These are phyloP conservation scores for Anthostomella pinea DNA, from an alignment of 2,329 filamentous ascomycete species.

Conservation along the genomic window DNA sequence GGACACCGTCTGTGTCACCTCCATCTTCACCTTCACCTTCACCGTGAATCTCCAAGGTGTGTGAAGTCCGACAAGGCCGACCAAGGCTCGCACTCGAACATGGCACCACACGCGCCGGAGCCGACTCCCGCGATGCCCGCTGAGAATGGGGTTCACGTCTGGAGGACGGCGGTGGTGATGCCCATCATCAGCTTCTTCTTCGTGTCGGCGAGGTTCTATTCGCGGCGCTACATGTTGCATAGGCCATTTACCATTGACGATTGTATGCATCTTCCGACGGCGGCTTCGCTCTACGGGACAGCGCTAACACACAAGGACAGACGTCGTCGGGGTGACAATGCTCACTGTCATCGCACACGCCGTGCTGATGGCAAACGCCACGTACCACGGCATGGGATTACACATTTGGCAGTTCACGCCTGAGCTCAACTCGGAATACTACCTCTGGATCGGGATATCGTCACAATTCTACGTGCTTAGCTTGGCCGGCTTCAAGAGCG, in stretches of 20 bases:
- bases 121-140: too few relatives aligned
- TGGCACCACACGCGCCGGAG: too few relatives aligned
- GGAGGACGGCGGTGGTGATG: conserved; percentile 26
- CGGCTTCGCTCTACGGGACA: conserved; percentile 6
- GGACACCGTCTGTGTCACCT: too few relatives aligned
- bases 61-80: too few relatives aligned
- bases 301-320: conserved; percentile 10
- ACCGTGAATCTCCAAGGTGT: too few relatives aligned
- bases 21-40: too few relatives aligned
- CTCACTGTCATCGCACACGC: conserved; percentile 24
- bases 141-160: conserved; percentile 28
- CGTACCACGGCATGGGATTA: conserved; percentile 30
- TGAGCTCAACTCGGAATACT: conserved; percentile 28
- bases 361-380: conserved; percentile 27
- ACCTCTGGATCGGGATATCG: conserved; percentile 31
- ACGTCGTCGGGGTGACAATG: conserved; percentile 27
- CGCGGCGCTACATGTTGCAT: conserved; percentile 20
- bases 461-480: conserved; percentile 30
- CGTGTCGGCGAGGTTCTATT: conserved; percentile 27
- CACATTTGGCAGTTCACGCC: conserved; percentile 31
- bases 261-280: too few relatives aligned
- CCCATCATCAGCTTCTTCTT: conserved; percentile 29
- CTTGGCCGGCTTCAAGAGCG: conserved; percentile 30
- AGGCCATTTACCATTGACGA: conserved; percentile 23
- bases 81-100: too few relatives aligned